A percentile compares a stretch with the other conserved stretches of the same genome.
Evolutionary conservation across 2,329 filamentous ascomycete genomes (phyloP).

Genomic region (Lachnellula willkommii): DNA sequence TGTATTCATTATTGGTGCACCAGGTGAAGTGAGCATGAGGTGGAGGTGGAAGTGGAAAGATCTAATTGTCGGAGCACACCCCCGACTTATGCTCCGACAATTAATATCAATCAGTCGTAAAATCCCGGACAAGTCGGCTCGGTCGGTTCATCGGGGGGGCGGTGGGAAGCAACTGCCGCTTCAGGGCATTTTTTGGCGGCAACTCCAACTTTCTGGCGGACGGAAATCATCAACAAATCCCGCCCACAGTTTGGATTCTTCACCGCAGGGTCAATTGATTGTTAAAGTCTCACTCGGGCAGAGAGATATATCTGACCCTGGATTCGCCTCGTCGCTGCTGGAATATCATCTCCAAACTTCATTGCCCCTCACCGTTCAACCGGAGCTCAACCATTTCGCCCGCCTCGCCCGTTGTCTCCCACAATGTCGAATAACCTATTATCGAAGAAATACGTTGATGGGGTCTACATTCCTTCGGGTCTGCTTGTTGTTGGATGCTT

Average conservation of each 20-base stretch:
- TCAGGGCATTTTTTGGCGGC: background rate
- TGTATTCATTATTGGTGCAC: too few relatives aligned
- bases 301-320: too few relatives aligned
- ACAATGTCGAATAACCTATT: slow-evolving; percentile 21
- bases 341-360: too few relatives aligned
- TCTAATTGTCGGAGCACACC: background rate
- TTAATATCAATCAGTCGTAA: background rate
- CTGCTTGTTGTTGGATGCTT: slow-evolving; percentile 70
- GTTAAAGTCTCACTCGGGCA: too few relatives aligned
- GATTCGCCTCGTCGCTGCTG: too few relatives aligned
- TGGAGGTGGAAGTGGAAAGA: background rate
- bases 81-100: too few relatives aligned
- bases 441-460: slow-evolving; percentile 65
- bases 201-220: too few relatives aligned
- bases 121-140: too few relatives aligned
- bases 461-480: slow-evolving; percentile 77
- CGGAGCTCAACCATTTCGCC: slow-evolving; percentile 1
- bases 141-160: background rate
- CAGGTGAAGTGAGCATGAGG: background rate
- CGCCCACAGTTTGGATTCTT: too few relatives aligned
- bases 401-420: background rate
- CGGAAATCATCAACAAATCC: too few relatives aligned
- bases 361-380: too few relatives aligned
- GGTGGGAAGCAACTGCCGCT: background rate
- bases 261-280: too few relatives aligned